Conservation (phyloP, 2,329 filamentous ascomycete genomes). For the Stylonectria norvegica region DNA sequence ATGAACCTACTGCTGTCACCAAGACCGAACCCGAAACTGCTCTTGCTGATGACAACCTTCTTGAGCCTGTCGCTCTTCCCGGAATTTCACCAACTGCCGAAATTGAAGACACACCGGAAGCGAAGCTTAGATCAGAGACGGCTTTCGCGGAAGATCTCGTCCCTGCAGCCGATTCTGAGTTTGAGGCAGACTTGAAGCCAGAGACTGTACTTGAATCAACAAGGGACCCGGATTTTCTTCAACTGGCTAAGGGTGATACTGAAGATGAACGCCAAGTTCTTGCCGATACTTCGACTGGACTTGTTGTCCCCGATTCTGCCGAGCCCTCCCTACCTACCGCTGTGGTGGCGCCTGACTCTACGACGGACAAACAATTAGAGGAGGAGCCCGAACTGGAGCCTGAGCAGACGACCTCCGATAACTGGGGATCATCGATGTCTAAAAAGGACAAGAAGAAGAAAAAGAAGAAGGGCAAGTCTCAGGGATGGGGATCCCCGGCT, state of each 20-base stretch:
- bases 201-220: neutral
- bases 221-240: neutral
- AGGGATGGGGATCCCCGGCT: no score
- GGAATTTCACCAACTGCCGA: no score
- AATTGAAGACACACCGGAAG: no score
- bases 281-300: neutral
- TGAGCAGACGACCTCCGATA: neutral
- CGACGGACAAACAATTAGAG: neutral
- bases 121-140: no score
- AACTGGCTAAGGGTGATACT: neutral
- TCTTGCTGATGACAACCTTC: no score
- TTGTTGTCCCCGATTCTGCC: neutral
- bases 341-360: neutral
- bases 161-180: neutral
- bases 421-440: neutral
- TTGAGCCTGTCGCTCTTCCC: no score
- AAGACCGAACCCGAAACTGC: no score
- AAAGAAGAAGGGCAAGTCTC: slow-evolving; percentile 15
- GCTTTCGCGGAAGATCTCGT: neutral
- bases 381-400: neutral
- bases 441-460: slow-evolving; percentile 9
- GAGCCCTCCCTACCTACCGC: no score
- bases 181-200: neutral
- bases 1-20: no score
- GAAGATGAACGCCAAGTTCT: neutral